These are phyloP conservation scores for Cladosporium sp. DNA, from an alignment of 2,329 filamentous ascomycete genomes.

Conservation along the genomic window DNA sequence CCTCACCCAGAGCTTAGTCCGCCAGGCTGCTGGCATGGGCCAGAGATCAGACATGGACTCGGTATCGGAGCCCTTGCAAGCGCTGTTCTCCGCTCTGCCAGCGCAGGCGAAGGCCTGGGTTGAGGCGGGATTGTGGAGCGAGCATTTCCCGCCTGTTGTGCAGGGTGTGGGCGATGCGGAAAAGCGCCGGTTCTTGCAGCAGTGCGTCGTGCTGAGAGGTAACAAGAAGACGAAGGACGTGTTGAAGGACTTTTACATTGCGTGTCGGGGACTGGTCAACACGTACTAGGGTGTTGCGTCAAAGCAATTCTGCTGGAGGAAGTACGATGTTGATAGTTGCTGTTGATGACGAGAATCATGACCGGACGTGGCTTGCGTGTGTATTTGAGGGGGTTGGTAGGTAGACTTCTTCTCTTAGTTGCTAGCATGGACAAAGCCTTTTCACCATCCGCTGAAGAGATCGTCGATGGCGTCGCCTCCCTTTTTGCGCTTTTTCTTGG, in stretches of 20 bases:
- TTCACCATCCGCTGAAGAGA: constrained; percentile 60
- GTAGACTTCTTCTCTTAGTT: neutral
- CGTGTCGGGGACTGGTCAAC: constrained; percentile 54
- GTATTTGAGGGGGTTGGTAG: neutral
- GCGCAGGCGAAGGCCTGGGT: constrained; percentile 44
- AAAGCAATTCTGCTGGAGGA: neutral
- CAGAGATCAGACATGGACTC: constrained; percentile 72
- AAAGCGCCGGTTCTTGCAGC: constrained; percentile 66
- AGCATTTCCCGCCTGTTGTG: constrained; percentile 56
- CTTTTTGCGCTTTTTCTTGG: constrained; percentile 60
- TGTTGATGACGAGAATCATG: constrained; percentile 6
- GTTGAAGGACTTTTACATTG: constrained; percentile 73
- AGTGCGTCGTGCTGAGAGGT: constrained; percentile 67
- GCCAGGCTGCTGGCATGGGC: constrained; percentile 69
- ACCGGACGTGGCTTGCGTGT: constrained; percentile 4
- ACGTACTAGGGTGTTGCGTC: constrained; percentile 20
- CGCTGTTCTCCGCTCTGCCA: constrained; percentile 48
- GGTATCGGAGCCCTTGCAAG: constrained; percentile 70
- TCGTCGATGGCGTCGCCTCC: constrained; percentile 70
- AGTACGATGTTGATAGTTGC: neutral
- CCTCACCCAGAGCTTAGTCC: constrained; percentile 61
- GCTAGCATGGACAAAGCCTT: neutral
- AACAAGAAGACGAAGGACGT: constrained; percentile 64
- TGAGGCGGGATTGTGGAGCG: constrained; percentile 57
- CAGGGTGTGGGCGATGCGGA: constrained; percentile 61